Conservation (phyloP, 2,329 filamentous ascomycete genomes). For the Apiospora marii region DNA sequence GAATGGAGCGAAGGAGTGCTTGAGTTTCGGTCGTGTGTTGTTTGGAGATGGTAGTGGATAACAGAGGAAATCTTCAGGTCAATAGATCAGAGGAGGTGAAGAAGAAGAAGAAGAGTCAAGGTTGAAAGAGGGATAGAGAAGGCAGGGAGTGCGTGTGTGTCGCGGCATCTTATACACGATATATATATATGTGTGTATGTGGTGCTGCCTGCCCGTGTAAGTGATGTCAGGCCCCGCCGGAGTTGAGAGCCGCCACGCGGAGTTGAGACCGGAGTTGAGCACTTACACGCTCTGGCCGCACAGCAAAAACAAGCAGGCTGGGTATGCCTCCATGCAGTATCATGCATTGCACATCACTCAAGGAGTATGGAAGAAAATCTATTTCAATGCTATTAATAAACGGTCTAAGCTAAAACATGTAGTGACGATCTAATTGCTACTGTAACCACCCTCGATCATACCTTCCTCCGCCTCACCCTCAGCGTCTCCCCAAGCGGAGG, state of each 20-base stretch:
- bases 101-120: not conserved
- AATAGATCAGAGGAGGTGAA: no score
- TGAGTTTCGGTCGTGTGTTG: no score
- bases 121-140: not conserved
- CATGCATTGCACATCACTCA: no score
- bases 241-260: not conserved
- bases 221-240: not conserved
- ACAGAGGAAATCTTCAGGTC: no score
- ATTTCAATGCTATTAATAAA: not conserved
- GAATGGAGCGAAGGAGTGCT: not conserved
- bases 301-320: not conserved
- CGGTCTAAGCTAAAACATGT: not conserved
- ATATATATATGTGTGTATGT: not conserved
- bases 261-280: not conserved
- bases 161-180: not conserved
- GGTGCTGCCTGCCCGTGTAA: not conserved
- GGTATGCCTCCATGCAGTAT: no score
- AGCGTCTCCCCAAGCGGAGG: slow-evolving; percentile 36
- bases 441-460: not conserved
- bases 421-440: not conserved
- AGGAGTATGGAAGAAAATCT: not conserved
- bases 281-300: not conserved
- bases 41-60: not conserved
- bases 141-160: not conserved
- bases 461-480: slow-evolving; percentile 33